phyloP scores from a whole-genome alignment of 2,329 filamentous ascomycete genomes.

The Penicillium sp. region DNA sequence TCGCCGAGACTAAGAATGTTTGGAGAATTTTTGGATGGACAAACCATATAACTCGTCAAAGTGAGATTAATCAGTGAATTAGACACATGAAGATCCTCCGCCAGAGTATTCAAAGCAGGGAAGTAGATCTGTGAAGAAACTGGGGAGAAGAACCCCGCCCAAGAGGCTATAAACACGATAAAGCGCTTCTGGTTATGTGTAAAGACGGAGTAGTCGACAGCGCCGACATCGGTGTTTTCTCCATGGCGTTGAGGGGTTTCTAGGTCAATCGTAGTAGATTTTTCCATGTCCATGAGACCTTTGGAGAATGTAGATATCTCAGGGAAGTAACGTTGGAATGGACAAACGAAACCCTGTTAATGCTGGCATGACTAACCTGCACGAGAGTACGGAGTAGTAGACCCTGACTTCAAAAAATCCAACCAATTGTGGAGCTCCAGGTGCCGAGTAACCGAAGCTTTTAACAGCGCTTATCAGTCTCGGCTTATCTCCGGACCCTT shows the following conservation, averaged over 20 bases:
- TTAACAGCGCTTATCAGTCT: not conserved
- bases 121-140: constrained; percentile 48
- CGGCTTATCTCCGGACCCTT: not conserved
- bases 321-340: not conserved
- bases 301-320: not conserved
- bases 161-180: constrained; percentile 30
- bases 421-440: not conserved
- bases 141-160: constrained; percentile 46
- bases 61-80: constrained; percentile 28
- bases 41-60: constrained; percentile 29
- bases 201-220: constrained; percentile 36
- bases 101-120: constrained; percentile 39
- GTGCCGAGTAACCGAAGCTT: constrained; percentile 23
- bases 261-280: not conserved
- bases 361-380: not conserved
- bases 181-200: constrained; percentile 27
- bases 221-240: constrained; percentile 5
- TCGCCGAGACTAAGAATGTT: not conserved
- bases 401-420: not conserved
- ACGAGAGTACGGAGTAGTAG: not conserved
- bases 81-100: constrained; percentile 30
- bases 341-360: not conserved
- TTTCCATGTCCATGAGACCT: not conserved
- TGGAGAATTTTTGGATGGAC: not conserved
- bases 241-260: constrained; percentile 10